phyloP scores from a whole-genome alignment of 169 alveolate genomes.

The Eimeria sp. region DNA sequence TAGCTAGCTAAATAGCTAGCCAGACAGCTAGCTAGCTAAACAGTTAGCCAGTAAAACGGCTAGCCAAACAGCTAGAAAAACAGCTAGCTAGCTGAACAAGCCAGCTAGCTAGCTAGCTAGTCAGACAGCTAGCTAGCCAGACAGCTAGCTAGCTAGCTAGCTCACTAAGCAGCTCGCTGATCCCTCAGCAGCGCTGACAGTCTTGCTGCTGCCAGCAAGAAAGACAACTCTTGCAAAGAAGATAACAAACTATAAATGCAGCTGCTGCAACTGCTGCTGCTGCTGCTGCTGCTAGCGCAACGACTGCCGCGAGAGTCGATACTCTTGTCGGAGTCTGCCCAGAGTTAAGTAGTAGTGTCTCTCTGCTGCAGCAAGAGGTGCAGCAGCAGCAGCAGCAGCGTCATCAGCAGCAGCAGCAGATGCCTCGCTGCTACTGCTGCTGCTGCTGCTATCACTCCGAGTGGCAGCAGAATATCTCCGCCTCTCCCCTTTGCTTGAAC shows the following conservation, averaged over 20 bases:
- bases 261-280: not conserved
- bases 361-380: slow-evolving; percentile 55
- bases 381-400: slow-evolving; percentile 45
- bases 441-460: slow-evolving; percentile 23
- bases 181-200: not conserved
- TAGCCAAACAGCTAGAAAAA: too few relatives aligned
- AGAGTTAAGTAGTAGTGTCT: slow-evolving; percentile 25
- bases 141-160: too few relatives aligned
- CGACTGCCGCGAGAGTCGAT: slow-evolving; percentile 51
- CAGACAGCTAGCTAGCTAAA: too few relatives aligned
- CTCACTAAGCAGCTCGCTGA: not conserved
- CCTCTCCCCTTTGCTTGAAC: not conserved
- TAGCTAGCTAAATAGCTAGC: too few relatives aligned
- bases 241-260: not conserved
- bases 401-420: not conserved
- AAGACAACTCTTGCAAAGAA: too few relatives aligned
- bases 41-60: too few relatives aligned
- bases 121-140: too few relatives aligned
- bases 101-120: too few relatives aligned
- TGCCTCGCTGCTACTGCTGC: slow-evolving; percentile 19
- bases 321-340: not conserved
- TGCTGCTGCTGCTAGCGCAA: slow-evolving; percentile 50
- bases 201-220: not conserved
- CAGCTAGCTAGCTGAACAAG: too few relatives aligned
- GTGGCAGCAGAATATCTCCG: not conserved